Base-by-base conservation (phyloP, 1,139 yeast species). In the Geotrichum siamense region DNA sequence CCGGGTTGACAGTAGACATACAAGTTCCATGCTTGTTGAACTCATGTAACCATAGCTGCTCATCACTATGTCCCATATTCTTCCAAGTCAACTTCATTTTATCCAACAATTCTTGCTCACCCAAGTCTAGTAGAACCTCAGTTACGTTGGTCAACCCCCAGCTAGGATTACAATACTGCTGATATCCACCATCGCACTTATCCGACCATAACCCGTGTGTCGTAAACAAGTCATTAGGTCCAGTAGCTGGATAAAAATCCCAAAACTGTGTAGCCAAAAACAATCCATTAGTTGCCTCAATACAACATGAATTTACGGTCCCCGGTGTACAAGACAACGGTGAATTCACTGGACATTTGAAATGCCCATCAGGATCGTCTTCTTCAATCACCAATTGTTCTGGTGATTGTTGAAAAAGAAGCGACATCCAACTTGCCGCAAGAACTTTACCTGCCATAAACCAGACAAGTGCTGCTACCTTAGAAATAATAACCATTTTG, bases 1-100 rank as follows among this genome's bases (percentile, higher is more conserved):
- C 53, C 2, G 94, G 86, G 44, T 74, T 74, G 41, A 89, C 69
- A 0, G 96, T 87, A 30, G 79, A 75, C 67, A 89, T 78, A 63
- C 97, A 91, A 0, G 96, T 87, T 3, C 91, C 97, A 59, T 91
- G 98, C 63, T 91, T 91, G 67, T 89, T 89, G 71, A 76, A 91
- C 64, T 91, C 98, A 62, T 91, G 97, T 23, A 77, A 71, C 97
- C 98, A 91, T 45, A 91, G 69, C 19, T 74, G 65, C 50, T 78
- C 85, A 59, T 87, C 96, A 48, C 73, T 59, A 1, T 93, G 91
- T 48, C 77, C 77, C 61, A 72, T 75, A 58, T 84, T 82, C 62
- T 83, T 83, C 97, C 97, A 91, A 43, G 71, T 64, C 19, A 55
- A 55, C 16, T 67, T 57, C 86, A 91, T 78, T 48, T 74, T 72